Evolutionary conservation across 1,284 basidiomycete species (phyloP).

Genomic region (Apiotrichum gamsii): DNA sequence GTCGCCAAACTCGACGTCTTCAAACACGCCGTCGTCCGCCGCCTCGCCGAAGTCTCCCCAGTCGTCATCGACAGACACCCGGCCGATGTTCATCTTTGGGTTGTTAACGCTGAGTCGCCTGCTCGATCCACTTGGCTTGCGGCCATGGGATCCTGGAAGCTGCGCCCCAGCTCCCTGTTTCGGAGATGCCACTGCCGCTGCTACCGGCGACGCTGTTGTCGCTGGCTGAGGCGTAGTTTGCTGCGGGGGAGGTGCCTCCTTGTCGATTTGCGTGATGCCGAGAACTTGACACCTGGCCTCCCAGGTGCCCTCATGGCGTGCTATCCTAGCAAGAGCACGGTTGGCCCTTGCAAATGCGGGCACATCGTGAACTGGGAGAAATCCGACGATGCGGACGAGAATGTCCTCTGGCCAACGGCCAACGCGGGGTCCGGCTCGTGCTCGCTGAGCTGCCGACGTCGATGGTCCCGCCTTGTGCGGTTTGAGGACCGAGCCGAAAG

Average conservation of each 20-base stretch:
- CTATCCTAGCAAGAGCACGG: slow-evolving; percentile 60
- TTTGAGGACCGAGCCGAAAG: slow-evolving; percentile 48
- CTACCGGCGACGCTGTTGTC: too few relatives aligned
- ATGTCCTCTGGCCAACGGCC: slow-evolving; percentile 72
- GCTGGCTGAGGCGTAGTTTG: not conserved
- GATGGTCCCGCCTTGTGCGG: slow-evolving; percentile 50
- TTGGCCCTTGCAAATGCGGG: slow-evolving; percentile 64
- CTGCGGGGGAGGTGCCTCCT: slow-evolving; percentile 1
- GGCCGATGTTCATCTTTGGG: not conserved
- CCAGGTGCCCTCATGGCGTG: slow-evolving; percentile 68
- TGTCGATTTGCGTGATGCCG: slow-evolving; percentile 43
- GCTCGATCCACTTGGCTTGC: not conserved
- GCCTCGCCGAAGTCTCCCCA: slow-evolving; percentile 42
- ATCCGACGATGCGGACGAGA: slow-evolving; percentile 63
- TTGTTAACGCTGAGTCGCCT: slow-evolving; percentile 24
- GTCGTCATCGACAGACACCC: slow-evolving; percentile 26
- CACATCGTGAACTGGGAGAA: slow-evolving; percentile 70
- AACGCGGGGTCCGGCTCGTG: slow-evolving; percentile 51
- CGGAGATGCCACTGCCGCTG: not conserved
- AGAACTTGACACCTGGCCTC: slow-evolving; percentile 61
- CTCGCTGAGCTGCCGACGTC: slow-evolving; percentile 17
- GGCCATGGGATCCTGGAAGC: too few relatives aligned
- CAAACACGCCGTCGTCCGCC: slow-evolving; percentile 22
- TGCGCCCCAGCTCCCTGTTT: not conserved
- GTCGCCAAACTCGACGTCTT: slow-evolving; percentile 86